These are phyloP conservation scores for Paraconiothyrium brasiliense DNA, from an alignment of 2,329 filamentous ascomycete genomes.

Conservation along the genomic window DNA sequence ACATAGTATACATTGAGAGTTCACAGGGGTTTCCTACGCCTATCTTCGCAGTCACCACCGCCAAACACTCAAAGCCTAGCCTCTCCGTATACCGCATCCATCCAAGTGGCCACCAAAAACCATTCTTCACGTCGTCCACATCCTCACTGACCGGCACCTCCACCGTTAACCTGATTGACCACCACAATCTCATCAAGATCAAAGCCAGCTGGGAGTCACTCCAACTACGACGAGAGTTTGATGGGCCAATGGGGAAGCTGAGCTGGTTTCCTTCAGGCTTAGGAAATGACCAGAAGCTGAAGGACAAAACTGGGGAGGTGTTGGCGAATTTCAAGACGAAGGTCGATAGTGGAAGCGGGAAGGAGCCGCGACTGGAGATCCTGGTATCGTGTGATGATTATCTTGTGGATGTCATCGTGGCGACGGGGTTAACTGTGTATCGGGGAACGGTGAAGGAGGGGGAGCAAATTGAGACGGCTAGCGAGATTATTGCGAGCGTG, in stretches of 20 bases:
- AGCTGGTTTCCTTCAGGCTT: constrained; percentile 3
- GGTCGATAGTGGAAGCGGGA: background rate
- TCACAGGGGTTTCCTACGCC: background rate
- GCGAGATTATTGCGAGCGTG: background rate
- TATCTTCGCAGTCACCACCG: background rate
- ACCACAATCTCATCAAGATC: background rate
- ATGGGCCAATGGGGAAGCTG: constrained; percentile 4
- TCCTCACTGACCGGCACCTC: constrained; percentile 5
- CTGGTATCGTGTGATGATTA: constrained; percentile 1
- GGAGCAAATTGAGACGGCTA: background rate
- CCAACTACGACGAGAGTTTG: background rate
- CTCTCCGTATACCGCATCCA: constrained; percentile 1
- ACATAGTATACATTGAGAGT: background rate
- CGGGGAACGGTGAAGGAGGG: background rate
- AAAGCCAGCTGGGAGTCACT: background rate
- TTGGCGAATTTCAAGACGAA: background rate
- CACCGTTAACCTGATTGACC: background rate
- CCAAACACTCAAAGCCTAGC: constrained; percentile 2
- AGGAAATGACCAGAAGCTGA: background rate
- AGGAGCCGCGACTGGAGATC: background rate
- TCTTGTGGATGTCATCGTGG: constrained; percentile 1
- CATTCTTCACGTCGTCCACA: constrained; percentile 2
- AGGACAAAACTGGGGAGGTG: constrained; percentile 1
- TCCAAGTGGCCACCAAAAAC: background rate
- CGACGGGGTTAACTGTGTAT: constrained; percentile 7